These are phyloP conservation scores for Mycosarcoma mackinlayi DNA, from an alignment of 1,284 basidiomycete species.

Conservation along the genomic window DNA sequence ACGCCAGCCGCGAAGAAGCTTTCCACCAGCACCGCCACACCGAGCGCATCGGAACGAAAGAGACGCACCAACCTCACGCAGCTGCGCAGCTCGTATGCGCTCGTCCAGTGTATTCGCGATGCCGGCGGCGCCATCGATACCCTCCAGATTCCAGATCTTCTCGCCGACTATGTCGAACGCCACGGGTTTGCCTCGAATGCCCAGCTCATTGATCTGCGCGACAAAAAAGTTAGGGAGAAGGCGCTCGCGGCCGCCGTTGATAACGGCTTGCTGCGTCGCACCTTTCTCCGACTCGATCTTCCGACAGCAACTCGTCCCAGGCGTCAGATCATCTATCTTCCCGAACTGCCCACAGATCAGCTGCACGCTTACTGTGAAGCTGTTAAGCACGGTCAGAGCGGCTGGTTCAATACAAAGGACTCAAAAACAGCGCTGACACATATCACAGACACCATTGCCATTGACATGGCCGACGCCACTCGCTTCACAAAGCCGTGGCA, in stretches of 20 bases:
- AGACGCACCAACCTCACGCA: slow-evolving; percentile 34
- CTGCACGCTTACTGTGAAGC: slow-evolving; percentile 37
- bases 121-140: slow-evolving; percentile 42
- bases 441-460: slow-evolving; percentile 20
- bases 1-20: slow-evolving; percentile 19
- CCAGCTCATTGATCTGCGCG: slow-evolving; percentile 40
- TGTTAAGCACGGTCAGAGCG: slow-evolving; percentile 19
- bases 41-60: slow-evolving; percentile 30
- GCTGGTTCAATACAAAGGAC: slow-evolving; percentile 28
- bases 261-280: slow-evolving; percentile 35
- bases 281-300: slow-evolving; percentile 29
- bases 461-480: slow-evolving; percentile 11
- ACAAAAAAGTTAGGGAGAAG: slow-evolving; percentile 39
- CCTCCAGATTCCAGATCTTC: slow-evolving; percentile 30
- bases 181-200: slow-evolving; percentile 31
- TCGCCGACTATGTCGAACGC: slow-evolving; percentile 35
- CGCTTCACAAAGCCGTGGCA: slow-evolving; percentile 35
- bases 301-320: slow-evolving; percentile 9
- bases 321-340: slow-evolving; percentile 43
- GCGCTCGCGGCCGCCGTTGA: slow-evolving; percentile 24
- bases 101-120: slow-evolving; percentile 43
- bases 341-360: slow-evolving; percentile 25
- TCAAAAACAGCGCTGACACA: slow-evolving; percentile 10
- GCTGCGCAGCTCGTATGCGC: slow-evolving; percentile 29
- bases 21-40: background rate